Evolutionary conservation across 208 protist genomes (phyloP).

Genomic region (Leishmania tropica): DNA sequence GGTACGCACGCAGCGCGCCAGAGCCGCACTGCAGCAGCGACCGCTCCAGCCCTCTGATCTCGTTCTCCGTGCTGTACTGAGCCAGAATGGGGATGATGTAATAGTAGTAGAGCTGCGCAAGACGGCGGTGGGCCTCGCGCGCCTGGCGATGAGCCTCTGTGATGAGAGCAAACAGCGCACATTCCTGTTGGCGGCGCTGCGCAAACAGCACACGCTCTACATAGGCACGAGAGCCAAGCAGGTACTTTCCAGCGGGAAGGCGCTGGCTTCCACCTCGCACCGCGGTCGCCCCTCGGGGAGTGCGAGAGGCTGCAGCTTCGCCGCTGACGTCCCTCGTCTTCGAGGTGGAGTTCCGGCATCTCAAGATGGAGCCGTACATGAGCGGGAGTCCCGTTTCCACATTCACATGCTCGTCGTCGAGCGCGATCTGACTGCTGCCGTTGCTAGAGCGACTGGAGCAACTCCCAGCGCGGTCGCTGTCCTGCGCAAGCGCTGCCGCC

Average conservation of each 20-base stretch:
- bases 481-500: neutral
- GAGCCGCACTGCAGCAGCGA: slow-evolving; percentile 30
- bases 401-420: slow-evolving; percentile 5
- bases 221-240: slow-evolving; percentile 49
- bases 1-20: slow-evolving; percentile 20
- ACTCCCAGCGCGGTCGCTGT: neutral
- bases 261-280: slow-evolving; percentile 2
- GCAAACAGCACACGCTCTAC: slow-evolving; percentile 51
- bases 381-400: slow-evolving; percentile 1
- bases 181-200: slow-evolving; percentile 53
- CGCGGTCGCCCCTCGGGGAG: neutral
- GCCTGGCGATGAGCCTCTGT: slow-evolving; percentile 46
- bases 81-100: slow-evolving; percentile 50
- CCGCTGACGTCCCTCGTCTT: neutral
- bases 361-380: neutral
- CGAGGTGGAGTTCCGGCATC: neutral
- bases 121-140: slow-evolving; percentile 34
- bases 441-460: slow-evolving; percentile 3
- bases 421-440: neutral
- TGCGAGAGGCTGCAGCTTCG: no score
- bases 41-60: slow-evolving; percentile 13
- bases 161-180: slow-evolving; percentile 55
- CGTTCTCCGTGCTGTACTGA: slow-evolving; percentile 3
- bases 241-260: slow-evolving; percentile 15
- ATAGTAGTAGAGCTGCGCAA: slow-evolving; percentile 58